Base-by-base conservation (phyloP, 768 basidiomycete genomes). In the Lentinus brumalis region DNA sequence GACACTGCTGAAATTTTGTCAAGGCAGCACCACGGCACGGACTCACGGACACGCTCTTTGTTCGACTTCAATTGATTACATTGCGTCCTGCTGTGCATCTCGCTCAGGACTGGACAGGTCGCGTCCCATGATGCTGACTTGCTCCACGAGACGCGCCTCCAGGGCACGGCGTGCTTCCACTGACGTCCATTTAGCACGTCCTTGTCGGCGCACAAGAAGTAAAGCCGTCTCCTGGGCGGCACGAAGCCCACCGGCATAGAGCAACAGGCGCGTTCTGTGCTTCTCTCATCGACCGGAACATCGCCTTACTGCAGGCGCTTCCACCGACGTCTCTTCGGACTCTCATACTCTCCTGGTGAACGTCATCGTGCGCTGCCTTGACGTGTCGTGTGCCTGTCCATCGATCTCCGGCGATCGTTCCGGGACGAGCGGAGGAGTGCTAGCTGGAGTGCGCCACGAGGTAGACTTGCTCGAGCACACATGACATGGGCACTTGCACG, bases 121-220 rank as follows among this genome's bases (percentile, higher is more conserved):
- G 60, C 50, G 39, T 52, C 54, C 32, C 55, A 56, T 53, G 60
- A 61, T 42, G 45, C 60, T 52, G 15, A 56, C 55, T 21, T 14
- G 10, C 46, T 49, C 42, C 39, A 56, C 50, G 50, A 49, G 54
- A 56, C 39, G 54, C 15, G 29, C 40, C 52, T 49, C 55, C 55
- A 56, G 56, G 60, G 55, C 38, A 47, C 50, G 50, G 50, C 50
- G 29, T 50, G 39, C 53, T 35, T 11, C 7, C 35, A 35, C 35
- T 7, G 11, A 7, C 47, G 39, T 46, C 18, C 54, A 56, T 31
- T 50, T 50, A 42, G 10, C 41, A 10, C 29, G 32, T n/a, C 6
- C 14, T 32, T 46, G 46, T 50, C 41, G 38, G 55, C 51, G 51
- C 50, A 51, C 49, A 47, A 31, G 49, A 46, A 49, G 49, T 53